Evolutionary conservation across 163 green algal genomes (phyloP), one percentile per base, ranked within the genome.

Genomic region (Chloromonas sp.): DNA sequence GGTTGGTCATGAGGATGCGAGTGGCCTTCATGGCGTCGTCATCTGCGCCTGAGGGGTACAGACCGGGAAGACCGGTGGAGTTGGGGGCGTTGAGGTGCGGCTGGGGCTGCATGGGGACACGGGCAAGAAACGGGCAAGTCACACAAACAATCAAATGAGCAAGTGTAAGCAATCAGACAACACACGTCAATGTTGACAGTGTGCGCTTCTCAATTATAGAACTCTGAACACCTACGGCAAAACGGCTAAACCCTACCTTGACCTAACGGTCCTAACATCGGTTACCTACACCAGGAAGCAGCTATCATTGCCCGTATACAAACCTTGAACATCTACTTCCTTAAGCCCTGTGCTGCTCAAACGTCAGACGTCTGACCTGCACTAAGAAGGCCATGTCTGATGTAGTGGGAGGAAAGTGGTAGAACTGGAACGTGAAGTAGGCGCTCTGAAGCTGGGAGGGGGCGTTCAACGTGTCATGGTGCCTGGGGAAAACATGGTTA

Each of bases 381-480:
- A 91, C 84, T 70, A 91, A 81, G 77, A 87, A 89, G 0, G 77
- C 84, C 76, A 91, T 89, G 59, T 88, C 86, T 13, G 80, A 85
- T 79, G 88, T 91, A 70, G 88, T 92, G 81, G 88, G 87, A 71
- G 88, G 84, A 86, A 91, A 91, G 87, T 92, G 86, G 86, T 91
- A 93, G 81, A 94, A 91, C 88, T 92, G 83, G 88, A 90, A 91
- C 14, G 91, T 94, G 83, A 94, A 91, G 91, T 94, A 92, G 3
- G 92, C 70, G 14, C 81, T 84, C 83, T 89, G 88, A 36, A 93
- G 83, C 36, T 87, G 86, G 60, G 71, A 13, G 3, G 90, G 87
- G n/a, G 90, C 86, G 78, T 92, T 93, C 77, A 92, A 83, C 11
- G 86, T 88, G 70, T 91, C 86, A 60, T 89, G 83, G 82, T 90